Percentiles rank a stretch among this genome's conserved stretches.
Evolutionary conservation across 2,329 filamentous ascomycete genomes (phyloP).

Genomic region (Penicillium digitatum): DNA sequence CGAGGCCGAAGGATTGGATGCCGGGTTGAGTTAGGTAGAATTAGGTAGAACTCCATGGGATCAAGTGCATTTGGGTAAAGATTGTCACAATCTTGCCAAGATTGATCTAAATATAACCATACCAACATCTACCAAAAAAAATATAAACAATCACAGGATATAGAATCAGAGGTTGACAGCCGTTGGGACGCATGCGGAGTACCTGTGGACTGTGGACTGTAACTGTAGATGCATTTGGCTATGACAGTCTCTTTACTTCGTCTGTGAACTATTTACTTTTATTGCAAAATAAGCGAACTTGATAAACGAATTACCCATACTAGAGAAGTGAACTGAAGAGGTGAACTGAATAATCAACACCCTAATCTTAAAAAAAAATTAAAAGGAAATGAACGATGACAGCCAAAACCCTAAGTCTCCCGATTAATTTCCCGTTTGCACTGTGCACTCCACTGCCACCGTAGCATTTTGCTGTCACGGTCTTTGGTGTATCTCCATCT

Average conservation of each 20-base stretch:
- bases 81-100: not conserved
- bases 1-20: slow-evolving; percentile 16
- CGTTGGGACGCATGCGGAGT: not conserved
- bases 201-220: too few species aligned
- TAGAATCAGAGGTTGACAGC: not conserved
- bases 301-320: too few species aligned
- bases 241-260: too few species aligned
- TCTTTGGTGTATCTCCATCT: not conserved
- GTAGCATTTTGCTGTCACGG: slow-evolving; percentile 7
- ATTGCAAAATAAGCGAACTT: too few species aligned
- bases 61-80: not conserved
- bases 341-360: not conserved
- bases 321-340: too few species aligned
- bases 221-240: too few species aligned
- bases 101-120: not conserved
- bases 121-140: not conserved
- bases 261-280: too few species aligned
- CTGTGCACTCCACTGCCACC: not conserved
- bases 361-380: not conserved
- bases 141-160: too few species aligned
- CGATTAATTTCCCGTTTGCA: slow-evolving; percentile 1
- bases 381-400: not conserved
- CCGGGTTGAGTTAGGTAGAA: not conserved
- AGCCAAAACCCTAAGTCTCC: not conserved
- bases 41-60: not conserved